Evolutionary conservation across 2,329 filamentous ascomycete species (phyloP), one percentile per base, ranked within the genome.

Genomic region (Waltergamsia citrina): DNA sequence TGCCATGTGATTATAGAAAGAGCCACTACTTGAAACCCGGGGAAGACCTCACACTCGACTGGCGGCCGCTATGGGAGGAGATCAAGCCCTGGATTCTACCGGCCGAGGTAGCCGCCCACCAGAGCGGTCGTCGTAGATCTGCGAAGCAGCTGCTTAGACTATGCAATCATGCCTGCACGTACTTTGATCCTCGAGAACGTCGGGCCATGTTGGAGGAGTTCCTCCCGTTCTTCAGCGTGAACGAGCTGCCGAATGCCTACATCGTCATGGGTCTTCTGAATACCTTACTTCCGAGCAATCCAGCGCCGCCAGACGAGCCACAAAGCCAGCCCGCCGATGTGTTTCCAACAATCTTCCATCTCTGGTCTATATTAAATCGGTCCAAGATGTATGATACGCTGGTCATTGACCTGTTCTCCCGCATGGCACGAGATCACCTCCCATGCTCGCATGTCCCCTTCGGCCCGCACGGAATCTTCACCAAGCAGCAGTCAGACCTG

Each of bases 21-120:
- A 94, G 93, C 54, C 90, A 96, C 60, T 96, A 96, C 57, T 72
- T 98, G 22, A 87, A 85, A 45, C 86, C 90, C 2, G 80, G 83
- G 37, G 85, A 87, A 43, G 93, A 98, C 51, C 68, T 98, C n/a
- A 70, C 74, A 10, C 73, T 98, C 39, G 90, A 98, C 56, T 98
- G 92, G 92, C 77, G 78, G 46, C 90, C 88, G 7, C 65, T 98
- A 20, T 98, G 85, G 75, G 83, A 86, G 48, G 90, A 96, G 56
- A 67, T 96, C 47, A 96, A 95, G 64, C 72, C 81, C 28, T 81
- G 95, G 53, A 85, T 95, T 11, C 64, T 98, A 12, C 90, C 92
- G 2, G 78, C 77, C 30, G 92, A 98, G 54, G 81, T 80, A 8
- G 81, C 87, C 4, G 56, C 71, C 9, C 71, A 80, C 42, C 74